A percentile compares a stretch with the other conserved stretches of the same genome.
Evolutionary conservation across 345 rosid genomes (phyloP).

Genomic region (Anastatica hierochuntica): DNA sequence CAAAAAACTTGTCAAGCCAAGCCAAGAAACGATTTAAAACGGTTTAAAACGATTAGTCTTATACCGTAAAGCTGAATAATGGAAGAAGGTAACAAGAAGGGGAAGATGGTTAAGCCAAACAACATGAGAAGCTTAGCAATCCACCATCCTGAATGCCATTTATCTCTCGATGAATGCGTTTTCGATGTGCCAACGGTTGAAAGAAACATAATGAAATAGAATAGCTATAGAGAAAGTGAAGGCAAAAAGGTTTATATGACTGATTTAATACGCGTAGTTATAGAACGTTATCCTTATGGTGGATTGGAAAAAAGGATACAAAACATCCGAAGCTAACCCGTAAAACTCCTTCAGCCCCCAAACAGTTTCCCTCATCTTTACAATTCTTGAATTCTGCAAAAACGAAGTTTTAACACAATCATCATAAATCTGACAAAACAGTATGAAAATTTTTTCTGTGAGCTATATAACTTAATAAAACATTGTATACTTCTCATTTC

Average conservation of each 20-base stretch:
- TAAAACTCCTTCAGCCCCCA: slow-evolving; percentile 84
- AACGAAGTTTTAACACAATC: slow-evolving; percentile 12
- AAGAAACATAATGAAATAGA: slow-evolving; percentile 64
- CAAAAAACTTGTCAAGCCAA: not conserved
- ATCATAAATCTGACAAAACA: not conserved
- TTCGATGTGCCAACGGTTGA: slow-evolving; percentile 58
- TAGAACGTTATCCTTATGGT: no score
- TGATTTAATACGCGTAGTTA: no score
- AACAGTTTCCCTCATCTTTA: slow-evolving; percentile 55
- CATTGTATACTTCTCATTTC: slow-evolving; percentile 52
- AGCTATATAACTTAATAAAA: no score
- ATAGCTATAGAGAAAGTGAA: slow-evolving; percentile 34
- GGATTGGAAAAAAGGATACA: slow-evolving; percentile 56
- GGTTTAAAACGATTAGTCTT: not conserved
- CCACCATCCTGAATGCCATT: slow-evolving; percentile 99
- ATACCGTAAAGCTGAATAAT: slow-evolving; percentile 66
- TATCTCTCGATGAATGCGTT: slow-evolving; percentile 43
- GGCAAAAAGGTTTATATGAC: slow-evolving; percentile 10
- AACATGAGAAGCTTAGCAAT: slow-evolving; percentile 46
- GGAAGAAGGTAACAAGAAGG: slow-evolving; percentile 63
- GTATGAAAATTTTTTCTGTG: no score
- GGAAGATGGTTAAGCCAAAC: slow-evolving; percentile 41
- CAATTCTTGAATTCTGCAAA: slow-evolving; percentile 62
- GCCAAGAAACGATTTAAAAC: no score
- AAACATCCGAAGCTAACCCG: slow-evolving; percentile 95